A percentile compares a stretch with the other conserved stretches of the same genome.
Conservation (phyloP, 371 early-diverging fungal genomes). For the Mucor piriformis region DNA sequence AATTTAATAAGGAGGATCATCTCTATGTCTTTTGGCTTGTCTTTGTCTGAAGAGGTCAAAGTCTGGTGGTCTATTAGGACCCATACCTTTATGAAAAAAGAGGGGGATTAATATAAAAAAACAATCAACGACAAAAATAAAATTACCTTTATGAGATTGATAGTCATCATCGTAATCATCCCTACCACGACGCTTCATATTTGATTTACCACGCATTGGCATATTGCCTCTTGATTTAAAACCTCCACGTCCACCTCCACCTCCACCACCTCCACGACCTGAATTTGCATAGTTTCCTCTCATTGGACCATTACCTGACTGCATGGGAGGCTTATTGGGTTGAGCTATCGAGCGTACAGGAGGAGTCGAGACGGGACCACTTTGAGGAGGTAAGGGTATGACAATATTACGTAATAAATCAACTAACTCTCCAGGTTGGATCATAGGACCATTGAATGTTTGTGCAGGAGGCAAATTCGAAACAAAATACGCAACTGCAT, state of each 20-base stretch:
- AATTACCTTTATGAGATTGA: conserved; percentile 43
- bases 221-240: conserved; percentile 11
- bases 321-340: conserved; percentile 15
- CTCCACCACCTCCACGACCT: conserved; percentile 30
- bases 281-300: conserved; percentile 14
- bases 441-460: conserved; percentile 55
- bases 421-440: conserved; percentile 53
- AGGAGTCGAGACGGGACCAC: conserved; percentile 11
- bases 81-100: conserved; percentile 39
- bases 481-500: conserved; percentile 61
- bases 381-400: conserved; percentile 43
- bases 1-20: conserved; percentile 42
- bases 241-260: conserved; percentile 23
- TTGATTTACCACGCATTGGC: conserved; percentile 28
- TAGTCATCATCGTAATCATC: conserved; percentile 61
- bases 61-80: conserved; percentile 65
- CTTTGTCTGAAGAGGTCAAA: conserved; percentile 63
- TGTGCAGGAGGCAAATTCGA: conserved; percentile 57
- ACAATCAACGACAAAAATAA: neutral
- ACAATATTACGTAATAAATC: conserved; percentile 56
- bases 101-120: neutral
- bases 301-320: conserved; percentile 11
- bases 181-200: conserved; percentile 45
- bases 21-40: conserved; percentile 59
- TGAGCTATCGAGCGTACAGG: conserved; percentile 2